Evolutionary conservation across 2,329 filamentous ascomycete species (phyloP).

Genomic region (Trichoderma endophyticum): DNA sequence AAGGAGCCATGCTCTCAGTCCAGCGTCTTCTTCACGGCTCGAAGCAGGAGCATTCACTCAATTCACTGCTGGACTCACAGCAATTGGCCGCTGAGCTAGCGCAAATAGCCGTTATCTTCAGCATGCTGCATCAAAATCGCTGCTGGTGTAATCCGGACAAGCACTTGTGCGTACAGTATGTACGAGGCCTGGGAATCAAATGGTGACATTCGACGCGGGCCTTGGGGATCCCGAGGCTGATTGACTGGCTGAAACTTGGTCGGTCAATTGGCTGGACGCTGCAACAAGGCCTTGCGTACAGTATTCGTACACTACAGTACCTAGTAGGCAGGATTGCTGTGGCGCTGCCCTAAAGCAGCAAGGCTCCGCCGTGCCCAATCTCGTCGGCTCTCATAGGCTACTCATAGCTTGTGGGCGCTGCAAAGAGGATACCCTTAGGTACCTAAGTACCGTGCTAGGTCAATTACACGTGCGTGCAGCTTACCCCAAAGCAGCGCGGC

Average conservation of each 20-base stretch:
- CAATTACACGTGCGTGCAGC: constrained; percentile 14
- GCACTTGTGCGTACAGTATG: neutral
- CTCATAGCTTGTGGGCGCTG: neutral
- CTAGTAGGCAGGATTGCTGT: neutral
- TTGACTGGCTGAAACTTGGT: neutral
- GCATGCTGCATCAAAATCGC: neutral
- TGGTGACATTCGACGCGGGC: neutral
- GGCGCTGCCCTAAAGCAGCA: neutral
- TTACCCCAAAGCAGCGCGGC: constrained; percentile 11
- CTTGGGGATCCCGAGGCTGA: neutral
- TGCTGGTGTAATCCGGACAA: neutral
- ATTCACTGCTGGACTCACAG: neutral
- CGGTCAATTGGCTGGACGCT: neutral
- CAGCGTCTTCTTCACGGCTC: neutral
- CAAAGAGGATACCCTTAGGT: neutral
- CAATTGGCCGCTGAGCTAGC: neutral
- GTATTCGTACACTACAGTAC: too few relatives aligned
- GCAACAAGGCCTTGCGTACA: neutral
- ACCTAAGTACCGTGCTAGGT: neutral
- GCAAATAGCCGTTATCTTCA: neutral
- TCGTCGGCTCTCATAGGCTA: neutral
- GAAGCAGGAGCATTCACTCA: neutral
- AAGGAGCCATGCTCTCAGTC: neutral
- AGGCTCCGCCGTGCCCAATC: neutral
- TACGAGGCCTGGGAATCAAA: neutral